Evolutionary conservation across 140 eudicot species (phyloP).

Genomic region (Flaveria floridana): DNA sequence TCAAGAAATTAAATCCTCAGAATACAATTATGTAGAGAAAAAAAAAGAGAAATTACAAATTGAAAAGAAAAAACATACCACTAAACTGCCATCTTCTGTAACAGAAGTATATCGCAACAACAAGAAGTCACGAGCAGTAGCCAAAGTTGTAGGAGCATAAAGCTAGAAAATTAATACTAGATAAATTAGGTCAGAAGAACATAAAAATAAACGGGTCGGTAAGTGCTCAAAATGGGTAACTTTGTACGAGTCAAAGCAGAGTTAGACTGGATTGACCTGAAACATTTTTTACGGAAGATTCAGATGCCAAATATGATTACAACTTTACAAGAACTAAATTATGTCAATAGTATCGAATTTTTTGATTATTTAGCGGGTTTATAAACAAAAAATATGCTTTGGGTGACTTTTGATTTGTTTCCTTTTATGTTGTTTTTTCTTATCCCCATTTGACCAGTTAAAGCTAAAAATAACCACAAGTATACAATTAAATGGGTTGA

Average conservation of each 20-base stretch:
- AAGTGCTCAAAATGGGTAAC: background rate
- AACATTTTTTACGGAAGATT: background rate
- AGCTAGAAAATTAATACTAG: constrained; percentile 40
- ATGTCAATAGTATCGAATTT: background rate
- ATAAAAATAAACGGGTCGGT: background rate
- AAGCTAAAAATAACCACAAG: background rate
- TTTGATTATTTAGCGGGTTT: background rate
- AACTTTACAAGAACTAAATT: background rate
- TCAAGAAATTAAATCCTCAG: background rate
- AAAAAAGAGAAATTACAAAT: background rate
- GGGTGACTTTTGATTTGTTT: background rate
- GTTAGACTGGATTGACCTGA: background rate
- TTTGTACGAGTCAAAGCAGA: background rate
- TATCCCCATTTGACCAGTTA: background rate
- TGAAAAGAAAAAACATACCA: constrained; percentile 45
- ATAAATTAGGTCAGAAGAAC: background rate
- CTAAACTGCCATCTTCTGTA: constrained; percentile 82
- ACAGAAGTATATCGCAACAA: constrained; percentile 77
- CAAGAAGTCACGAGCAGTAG: constrained; percentile 95
- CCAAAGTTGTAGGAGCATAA: constrained; percentile 91
- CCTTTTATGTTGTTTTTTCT: background rate
- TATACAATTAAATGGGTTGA: background rate
- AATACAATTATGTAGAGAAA: background rate
- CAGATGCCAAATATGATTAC: background rate
- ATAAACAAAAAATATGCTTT: background rate